Evolutionary conservation across 2,329 filamentous ascomycete genomes (phyloP), one percentile per base, ranked within the genome.

Genomic region (Colletotrichum brevisporum): DNA sequence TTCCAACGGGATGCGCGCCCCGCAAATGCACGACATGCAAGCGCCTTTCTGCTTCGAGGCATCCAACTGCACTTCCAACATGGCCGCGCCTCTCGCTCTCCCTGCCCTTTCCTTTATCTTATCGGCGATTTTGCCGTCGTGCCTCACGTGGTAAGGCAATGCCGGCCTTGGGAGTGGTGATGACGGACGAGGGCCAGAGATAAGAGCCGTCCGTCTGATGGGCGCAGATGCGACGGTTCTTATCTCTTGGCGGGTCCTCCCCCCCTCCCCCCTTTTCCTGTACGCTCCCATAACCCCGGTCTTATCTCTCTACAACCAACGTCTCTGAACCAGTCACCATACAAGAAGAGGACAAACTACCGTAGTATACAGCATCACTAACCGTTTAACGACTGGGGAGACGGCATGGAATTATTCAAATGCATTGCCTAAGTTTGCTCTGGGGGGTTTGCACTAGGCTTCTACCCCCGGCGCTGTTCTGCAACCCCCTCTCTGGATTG

Each of bases 241-340:
- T 69, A 69, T 69, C 66, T 69, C 62, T 69, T 66, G 55, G 66
- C 66, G 66, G 66, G 66, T 60, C 66, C 24, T 26, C 55, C 55
- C 54, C 45, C 47, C 41, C 53, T 18, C 45, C 45, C 43, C 27
- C 31, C 6, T 31, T 36, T 36, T 36, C 31, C 31, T 36, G 9
- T 12, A 31, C 27, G 27, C 27, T 31, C 27, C 6, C 5, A 8
- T 8, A 8, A 1, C 21, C 50, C 16, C 36, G 36, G 54, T 45
- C 61, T 69, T 69, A 69, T 69, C 66, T 24, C 21, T 24, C 21
- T 24, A 24, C 21, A 56, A 8, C 18, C 39, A 55, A 21, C 21
- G 13, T 6, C 24, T n/a, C 58, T 48, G 39, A 41, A 21, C 65
- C 60, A 68, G 27, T 65, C 31, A 65, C 27, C 21, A 31, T 21